These are phyloP conservation scores for Podaxis pistillaris DNA, from an alignment of 768 basidiomycete species.

Conservation along the genomic window DNA sequence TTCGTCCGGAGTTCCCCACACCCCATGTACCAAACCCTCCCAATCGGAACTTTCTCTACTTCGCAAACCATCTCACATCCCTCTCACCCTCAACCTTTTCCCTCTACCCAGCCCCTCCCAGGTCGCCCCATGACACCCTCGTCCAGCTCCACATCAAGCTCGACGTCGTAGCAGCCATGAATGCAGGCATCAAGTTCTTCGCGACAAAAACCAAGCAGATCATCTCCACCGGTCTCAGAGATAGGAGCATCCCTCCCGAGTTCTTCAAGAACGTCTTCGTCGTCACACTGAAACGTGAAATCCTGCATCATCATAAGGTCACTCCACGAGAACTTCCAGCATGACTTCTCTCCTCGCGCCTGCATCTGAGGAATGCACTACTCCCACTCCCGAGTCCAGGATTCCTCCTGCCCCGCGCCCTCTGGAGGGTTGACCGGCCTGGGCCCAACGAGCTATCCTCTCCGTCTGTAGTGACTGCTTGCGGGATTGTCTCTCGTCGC, in stretches of 20 bases:
- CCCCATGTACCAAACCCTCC: background rate
- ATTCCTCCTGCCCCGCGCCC: no score
- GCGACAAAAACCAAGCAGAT: constrained; percentile 12
- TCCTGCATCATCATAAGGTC: background rate
- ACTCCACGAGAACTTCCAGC: background rate
- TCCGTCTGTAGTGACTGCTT: no score
- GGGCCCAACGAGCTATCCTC: no score
- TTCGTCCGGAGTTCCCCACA: background rate
- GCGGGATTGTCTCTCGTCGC: no score
- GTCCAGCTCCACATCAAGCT: constrained; percentile 17
- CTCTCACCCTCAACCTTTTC: background rate
- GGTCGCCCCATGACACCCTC: background rate
- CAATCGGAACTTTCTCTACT: constrained; percentile 9
- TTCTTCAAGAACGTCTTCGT: constrained; percentile 14
- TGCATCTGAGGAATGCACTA: background rate
- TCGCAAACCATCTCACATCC: background rate
- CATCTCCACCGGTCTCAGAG: constrained; percentile 13
- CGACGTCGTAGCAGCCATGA: constrained; percentile 18
- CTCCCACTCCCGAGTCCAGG: no score
- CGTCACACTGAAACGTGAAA: constrained; percentile 9
- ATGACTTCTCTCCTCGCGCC: background rate
- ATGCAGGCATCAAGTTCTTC: constrained; percentile 19
- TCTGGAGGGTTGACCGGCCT: background rate
- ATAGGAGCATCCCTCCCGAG: constrained; percentile 11
- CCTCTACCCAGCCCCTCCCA: background rate